These are phyloP conservation scores for Kickxella alabastrina DNA, from an alignment of 192 early-diverging fungal genomes.

Conservation along the genomic window DNA sequence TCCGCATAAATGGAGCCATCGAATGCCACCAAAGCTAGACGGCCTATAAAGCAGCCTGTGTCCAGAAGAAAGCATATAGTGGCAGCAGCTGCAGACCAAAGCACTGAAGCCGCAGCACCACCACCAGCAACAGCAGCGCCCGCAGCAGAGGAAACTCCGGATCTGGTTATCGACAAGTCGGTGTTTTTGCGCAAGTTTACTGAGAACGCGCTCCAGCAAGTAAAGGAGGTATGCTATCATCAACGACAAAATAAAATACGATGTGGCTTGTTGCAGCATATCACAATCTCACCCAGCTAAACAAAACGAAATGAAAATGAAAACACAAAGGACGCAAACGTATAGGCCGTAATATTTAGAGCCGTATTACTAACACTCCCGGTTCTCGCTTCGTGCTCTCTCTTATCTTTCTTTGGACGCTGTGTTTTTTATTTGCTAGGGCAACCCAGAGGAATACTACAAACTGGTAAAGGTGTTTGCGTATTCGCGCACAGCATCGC, in stretches of 20 bases:
- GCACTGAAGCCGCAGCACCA: too few species aligned
- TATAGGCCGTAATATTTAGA: too few species aligned
- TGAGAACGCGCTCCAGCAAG: constrained; percentile 38
- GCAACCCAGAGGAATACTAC: constrained; percentile 26
- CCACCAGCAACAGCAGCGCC: too few species aligned
- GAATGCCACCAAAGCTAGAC: background rate
- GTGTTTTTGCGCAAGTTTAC: constrained; percentile 38
- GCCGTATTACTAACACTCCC: too few species aligned
- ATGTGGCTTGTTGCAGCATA: too few species aligned
- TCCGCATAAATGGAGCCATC: background rate
- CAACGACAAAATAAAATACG: too few species aligned
- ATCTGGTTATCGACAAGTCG: constrained; percentile 24
- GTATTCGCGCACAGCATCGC: constrained; percentile 14
- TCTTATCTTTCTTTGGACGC: background rate
- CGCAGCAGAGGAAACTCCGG: background rate
- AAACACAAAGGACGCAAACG: too few species aligned
- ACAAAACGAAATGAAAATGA: too few species aligned
- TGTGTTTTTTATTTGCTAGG: constrained; percentile 1
- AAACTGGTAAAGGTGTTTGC: constrained; percentile 38
- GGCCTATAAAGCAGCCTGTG: constrained; percentile 4
- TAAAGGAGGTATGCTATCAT: constrained; percentile 21
- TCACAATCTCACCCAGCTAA: too few species aligned
- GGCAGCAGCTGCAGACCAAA: background rate
- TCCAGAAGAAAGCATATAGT: too few species aligned
- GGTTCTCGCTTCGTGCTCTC: background rate